phyloP scores from a whole-genome alignment of 2,329 filamentous ascomycete species.

The Amauroascus verrucosus region DNA sequence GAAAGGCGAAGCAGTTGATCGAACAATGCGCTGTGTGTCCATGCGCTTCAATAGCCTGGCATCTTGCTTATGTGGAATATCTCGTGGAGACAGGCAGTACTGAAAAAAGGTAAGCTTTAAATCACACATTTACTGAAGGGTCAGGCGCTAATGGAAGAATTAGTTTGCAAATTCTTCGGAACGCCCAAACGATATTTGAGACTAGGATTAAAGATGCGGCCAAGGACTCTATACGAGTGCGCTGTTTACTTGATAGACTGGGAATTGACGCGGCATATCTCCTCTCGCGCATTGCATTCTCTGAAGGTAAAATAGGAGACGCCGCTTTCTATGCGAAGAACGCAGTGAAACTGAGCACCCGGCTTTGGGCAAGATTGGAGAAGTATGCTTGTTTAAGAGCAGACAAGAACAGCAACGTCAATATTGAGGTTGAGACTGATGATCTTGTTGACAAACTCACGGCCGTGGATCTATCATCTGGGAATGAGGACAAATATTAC shows the following conservation, averaged over 20 bases:
- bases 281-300: conserved; percentile 55
- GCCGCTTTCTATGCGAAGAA: conserved; percentile 42
- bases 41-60: conserved; percentile 46
- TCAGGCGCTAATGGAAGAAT: conserved; percentile 33
- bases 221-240: conserved; percentile 30
- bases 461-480: conserved; percentile 31
- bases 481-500: conserved; percentile 24
- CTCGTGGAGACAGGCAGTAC: conserved; percentile 56
- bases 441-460: conserved; percentile 31
- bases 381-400: conserved; percentile 32
- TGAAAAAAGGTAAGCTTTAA: conserved; percentile 45
- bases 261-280: conserved; percentile 53
- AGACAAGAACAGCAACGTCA: conserved; percentile 21
- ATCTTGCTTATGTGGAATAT: conserved; percentile 66
- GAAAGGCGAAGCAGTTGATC: conserved; percentile 46
- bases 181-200: conserved; percentile 26
- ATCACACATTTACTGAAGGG: conserved; percentile 29
- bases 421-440: conserved; percentile 26
- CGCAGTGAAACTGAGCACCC: conserved; percentile 40
- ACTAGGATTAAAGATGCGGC: conserved; percentile 24
- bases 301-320: conserved; percentile 39
- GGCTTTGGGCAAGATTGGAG: conserved; percentile 44
- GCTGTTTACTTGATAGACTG: conserved; percentile 42
- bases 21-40: conserved; percentile 33
- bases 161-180: conserved; percentile 28